Evolutionary conservation across 1,139 yeast genomes (phyloP), one percentile per base, ranked within the genome.

Genomic region (Candida sojae): DNA sequence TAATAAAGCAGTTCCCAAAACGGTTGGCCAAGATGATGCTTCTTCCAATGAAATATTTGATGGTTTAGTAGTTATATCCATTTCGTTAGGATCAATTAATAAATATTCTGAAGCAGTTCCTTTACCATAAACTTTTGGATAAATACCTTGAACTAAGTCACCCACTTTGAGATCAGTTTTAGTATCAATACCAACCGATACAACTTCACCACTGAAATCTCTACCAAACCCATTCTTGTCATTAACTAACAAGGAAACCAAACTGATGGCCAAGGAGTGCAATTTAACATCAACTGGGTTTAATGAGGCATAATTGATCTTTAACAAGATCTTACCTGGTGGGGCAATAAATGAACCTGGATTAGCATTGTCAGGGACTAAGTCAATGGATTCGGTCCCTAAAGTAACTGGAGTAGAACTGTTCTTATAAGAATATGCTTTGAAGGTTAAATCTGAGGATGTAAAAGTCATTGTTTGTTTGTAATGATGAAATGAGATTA

Each of bases 261-360:
- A 36, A 39, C 31, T 60, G 48, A 66, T 66, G 57, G 49, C 70
- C 3, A 58, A 59, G 50, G 75, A 70, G 57, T 74, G 70, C 43
- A 84, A 58, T 47, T 84, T 68, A 46, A 79, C 53, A 62, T 88
- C 96, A 40, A 86, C 73, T 0, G 96, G 95, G 57, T 87, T 88
- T 45, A 86, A 67, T 0, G 86, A 78, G 1, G 83, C 84, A 12
- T 82, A 75, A 37, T 70, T 71, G 25, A 86, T 80, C 57, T 84
- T 81, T 28, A 89, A 74, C 23, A 88, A 72, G 6, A 86, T 61
- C 48, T 80, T 73, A 48, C 73, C 67, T 10, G 70, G 63, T 13
- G 80, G 43, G 55, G 67, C 59, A 58, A 68, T 57, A 68, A 67
- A 55, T 59, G 67, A 47, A 63, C 79, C 57, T 12, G 72, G 69